Conservation (phyloP, 371 early-diverging fungal species). For the Actinomortierella ambigua region DNA sequence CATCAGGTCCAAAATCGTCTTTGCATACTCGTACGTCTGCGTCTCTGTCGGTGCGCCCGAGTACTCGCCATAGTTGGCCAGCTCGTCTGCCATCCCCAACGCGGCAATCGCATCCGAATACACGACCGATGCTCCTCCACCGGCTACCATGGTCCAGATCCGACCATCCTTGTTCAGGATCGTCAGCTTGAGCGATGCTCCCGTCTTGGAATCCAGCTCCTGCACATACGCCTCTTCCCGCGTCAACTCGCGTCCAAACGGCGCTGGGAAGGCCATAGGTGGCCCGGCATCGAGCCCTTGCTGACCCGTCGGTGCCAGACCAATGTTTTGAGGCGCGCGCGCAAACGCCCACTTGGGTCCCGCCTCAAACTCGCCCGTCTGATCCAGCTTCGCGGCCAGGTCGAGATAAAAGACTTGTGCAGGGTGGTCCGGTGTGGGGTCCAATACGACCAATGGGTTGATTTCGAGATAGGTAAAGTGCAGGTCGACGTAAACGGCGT, state of each 20-base stretch:
- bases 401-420: constrained; percentile 88
- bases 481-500: constrained; percentile 89
- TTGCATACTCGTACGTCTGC: constrained; percentile 96
- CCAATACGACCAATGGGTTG: constrained; percentile 93
- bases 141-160: constrained; percentile 98
- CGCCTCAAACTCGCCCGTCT: constrained; percentile 94
- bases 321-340: constrained; percentile 60
- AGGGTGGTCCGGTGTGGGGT: constrained; percentile 47
- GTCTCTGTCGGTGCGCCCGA: constrained; percentile 96
- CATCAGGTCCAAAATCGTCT: constrained; percentile 95
- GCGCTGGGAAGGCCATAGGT: constrained; percentile 94
- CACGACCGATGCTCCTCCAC: constrained; percentile 97
- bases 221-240: constrained; percentile 94
- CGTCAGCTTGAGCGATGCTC: constrained; percentile 94
- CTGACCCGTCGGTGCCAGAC: constrained; percentile 44
- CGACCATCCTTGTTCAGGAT: constrained; percentile 90
- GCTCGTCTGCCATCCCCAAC: constrained; percentile 87
- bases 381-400: constrained; percentile 95
- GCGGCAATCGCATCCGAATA: constrained; percentile 94
- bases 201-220: constrained; percentile 95
- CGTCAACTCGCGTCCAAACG: constrained; percentile 93
- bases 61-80: constrained; percentile 98
- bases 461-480: constrained; percentile 97
- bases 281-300: constrained; percentile 72
- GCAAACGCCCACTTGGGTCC: constrained; percentile 87